phyloP scores from a whole-genome alignment of 768 basidiomycete species.

The Sarcomyxa edulis region DNA sequence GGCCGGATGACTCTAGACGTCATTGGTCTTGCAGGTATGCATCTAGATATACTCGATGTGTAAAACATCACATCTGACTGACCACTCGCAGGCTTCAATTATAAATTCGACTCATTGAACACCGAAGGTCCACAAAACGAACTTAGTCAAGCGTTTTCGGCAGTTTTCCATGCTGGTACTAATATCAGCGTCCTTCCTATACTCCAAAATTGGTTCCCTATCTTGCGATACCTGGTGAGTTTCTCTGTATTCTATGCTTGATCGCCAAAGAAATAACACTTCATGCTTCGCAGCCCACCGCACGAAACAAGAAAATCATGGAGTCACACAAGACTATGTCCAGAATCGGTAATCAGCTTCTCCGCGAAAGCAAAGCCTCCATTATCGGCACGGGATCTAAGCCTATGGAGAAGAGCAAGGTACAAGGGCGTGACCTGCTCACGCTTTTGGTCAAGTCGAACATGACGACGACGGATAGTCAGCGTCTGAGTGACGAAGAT shows the following conservation, averaged over 20 bases:
- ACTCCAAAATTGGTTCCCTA: constrained; percentile 28
- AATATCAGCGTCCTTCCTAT: constrained; percentile 27
- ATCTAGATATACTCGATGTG: constrained; percentile 3
- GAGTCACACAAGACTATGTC: constrained; percentile 36
- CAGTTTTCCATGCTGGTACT: constrained; percentile 40
- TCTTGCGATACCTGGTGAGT: constrained; percentile 33
- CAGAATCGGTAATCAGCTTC: constrained; percentile 44
- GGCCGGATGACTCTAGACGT: constrained; percentile 58
- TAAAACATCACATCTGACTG: neutral
- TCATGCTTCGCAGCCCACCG: constrained; percentile 21
- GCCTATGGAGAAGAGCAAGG: neutral
- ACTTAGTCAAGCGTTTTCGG: constrained; percentile 46
- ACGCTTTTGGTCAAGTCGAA: constrained; percentile 44
- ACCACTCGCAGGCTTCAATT: constrained; percentile 19
- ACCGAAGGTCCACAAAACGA: constrained; percentile 34
- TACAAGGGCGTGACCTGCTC: constrained; percentile 1
- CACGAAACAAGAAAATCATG: constrained; percentile 21
- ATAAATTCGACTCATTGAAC: constrained; percentile 26
- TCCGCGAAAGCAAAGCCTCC: constrained; percentile 44
- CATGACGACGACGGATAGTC: constrained; percentile 39
- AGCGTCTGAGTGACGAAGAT: constrained; percentile 42
- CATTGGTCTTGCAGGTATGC: constrained; percentile 50
- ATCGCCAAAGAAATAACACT: neutral
- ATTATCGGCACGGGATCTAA: constrained; percentile 8
- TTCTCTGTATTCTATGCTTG: neutral